Conservation (phyloP, 1,284 basidiomycete species). For the Rhodotorula sp. region DNA sequence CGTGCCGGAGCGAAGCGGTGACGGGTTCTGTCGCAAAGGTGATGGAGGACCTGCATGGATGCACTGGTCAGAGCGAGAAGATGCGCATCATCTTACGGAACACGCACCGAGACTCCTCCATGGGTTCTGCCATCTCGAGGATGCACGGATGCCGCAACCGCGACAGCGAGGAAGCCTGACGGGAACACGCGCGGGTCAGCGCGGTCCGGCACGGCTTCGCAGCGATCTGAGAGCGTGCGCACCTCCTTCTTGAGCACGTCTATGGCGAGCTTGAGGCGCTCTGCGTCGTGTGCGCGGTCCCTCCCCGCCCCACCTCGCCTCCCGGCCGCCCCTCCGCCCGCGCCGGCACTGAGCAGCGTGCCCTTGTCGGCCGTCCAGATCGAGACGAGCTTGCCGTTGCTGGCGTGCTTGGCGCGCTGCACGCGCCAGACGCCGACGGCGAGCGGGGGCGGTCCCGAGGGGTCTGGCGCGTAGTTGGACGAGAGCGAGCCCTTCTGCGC, state of each 20-base stretch:
- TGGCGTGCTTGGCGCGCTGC: slow-evolving; percentile 77
- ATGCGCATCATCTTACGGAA: too few species aligned
- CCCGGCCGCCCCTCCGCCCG: not conserved
- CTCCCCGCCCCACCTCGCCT: slow-evolving; percentile 58
- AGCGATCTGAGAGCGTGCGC: slow-evolving; percentile 41
- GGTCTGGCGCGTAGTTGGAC: slow-evolving; percentile 6
- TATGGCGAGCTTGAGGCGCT: slow-evolving; percentile 62
- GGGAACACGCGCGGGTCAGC: not conserved
- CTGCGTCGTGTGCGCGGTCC: slow-evolving; percentile 49
- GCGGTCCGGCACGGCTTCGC: not conserved
- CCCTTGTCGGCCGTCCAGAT: slow-evolving; percentile 86
- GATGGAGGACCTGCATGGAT: slow-evolving; percentile 2
- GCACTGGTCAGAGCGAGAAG: not conserved
- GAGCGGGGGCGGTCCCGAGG: slow-evolving; percentile 46
- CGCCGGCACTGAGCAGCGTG: not conserved
- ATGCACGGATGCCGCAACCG: slow-evolving; percentile 90
- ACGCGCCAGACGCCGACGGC: slow-evolving; percentile 85
- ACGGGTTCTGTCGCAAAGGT: slow-evolving; percentile 11
- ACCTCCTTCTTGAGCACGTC: slow-evolving; percentile 89
- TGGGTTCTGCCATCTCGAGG: slow-evolving; percentile 97
- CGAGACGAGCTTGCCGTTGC: slow-evolving; percentile 79
- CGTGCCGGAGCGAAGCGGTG: slow-evolving; percentile 58
- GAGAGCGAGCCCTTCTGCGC: slow-evolving; percentile 13
- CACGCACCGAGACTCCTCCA: slow-evolving; percentile 78
- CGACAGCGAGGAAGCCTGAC: slow-evolving; percentile 78